These are phyloP conservation scores for Diplocarpon mali DNA, from an alignment of 2,329 filamentous ascomycete species.

Conservation along the genomic window DNA sequence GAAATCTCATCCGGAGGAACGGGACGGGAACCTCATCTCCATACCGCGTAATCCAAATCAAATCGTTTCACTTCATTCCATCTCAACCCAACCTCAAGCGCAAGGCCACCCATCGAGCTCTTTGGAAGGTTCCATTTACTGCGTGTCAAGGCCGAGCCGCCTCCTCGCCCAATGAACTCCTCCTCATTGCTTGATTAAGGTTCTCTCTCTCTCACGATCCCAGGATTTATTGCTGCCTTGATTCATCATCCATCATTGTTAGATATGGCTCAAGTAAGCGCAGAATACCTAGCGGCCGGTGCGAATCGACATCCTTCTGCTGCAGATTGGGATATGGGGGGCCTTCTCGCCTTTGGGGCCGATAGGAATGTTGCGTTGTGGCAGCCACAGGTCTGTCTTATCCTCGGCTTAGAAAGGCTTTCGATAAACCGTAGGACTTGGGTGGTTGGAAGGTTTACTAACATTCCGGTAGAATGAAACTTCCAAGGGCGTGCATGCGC, in stretches of 20 bases:
- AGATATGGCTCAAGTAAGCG: conserved; percentile 17
- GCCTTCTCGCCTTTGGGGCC: conserved; percentile 76
- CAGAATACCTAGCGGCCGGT: conserved; percentile 46
- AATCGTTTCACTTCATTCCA: too few species aligned
- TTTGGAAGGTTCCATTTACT: background rate
- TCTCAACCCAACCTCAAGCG: too few species aligned
- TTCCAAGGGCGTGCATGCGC: conserved; percentile 45
- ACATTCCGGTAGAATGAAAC: conserved; percentile 12
- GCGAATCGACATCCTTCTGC: conserved; percentile 84
- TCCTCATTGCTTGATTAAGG: background rate
- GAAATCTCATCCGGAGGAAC: too few species aligned
- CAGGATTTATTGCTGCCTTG: background rate
- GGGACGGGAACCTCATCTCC: too few species aligned
- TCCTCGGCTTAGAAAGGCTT: background rate
- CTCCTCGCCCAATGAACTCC: conserved; percentile 1
- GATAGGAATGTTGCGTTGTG: conserved; percentile 84
- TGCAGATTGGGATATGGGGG: conserved; percentile 74
- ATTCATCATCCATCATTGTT: conserved; percentile 6
- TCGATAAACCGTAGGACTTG: background rate
- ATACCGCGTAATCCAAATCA: too few species aligned
- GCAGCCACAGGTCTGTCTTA: conserved; percentile 57
- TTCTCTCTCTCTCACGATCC: background rate
- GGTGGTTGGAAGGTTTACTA: background rate
- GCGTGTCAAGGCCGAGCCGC: background rate
- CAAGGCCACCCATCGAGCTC: background rate